These are phyloP conservation scores for Backusella mclennaniae DNA, from an alignment of 192 early-diverging fungal species.

Conservation along the genomic window DNA sequence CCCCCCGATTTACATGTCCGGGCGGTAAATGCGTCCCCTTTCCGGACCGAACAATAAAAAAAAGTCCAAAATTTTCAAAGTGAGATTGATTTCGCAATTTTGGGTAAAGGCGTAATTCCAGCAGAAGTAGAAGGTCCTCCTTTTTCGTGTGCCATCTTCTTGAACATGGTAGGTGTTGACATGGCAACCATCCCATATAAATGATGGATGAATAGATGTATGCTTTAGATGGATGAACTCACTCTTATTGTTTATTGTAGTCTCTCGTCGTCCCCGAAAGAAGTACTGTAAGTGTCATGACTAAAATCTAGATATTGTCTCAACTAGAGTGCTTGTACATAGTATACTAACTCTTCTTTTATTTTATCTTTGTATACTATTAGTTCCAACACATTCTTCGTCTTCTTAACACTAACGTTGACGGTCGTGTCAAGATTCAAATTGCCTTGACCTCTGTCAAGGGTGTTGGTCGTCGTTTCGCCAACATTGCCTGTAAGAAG, in stretches of 20 bases:
- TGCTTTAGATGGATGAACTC: neutral
- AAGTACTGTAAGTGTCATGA: conserved; percentile 51
- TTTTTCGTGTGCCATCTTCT: conserved; percentile 23
- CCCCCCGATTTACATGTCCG: neutral
- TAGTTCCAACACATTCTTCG: conserved; percentile 96
- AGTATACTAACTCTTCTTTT: neutral
- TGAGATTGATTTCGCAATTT: conserved; percentile 1
- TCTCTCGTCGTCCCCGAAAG: conserved; percentile 90
- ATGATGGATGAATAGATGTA: conserved; percentile 7
- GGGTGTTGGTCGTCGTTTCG: conserved; percentile 98
- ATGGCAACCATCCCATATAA: neutral
- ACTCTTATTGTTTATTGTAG: conserved; percentile 35
- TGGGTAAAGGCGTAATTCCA: neutral
- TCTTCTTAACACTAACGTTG: conserved; percentile 99
- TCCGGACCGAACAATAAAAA: conserved; percentile 2
- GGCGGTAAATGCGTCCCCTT: neutral
- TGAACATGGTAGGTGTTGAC: conserved; percentile 15
- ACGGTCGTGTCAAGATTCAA: conserved; percentile 93
- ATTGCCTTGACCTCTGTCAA: conserved; percentile 96
- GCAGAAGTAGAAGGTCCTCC: conserved; percentile 18
- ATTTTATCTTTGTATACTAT: no score
- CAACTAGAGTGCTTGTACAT: neutral
- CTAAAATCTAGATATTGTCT: neutral
- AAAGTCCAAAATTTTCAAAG: conserved; percentile 4
- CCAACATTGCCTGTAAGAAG: conserved; percentile 99